Evolutionary conservation across 495 filamentous ascomycete genomes (phyloP).

Genomic region (Podospora anserina): DNA sequence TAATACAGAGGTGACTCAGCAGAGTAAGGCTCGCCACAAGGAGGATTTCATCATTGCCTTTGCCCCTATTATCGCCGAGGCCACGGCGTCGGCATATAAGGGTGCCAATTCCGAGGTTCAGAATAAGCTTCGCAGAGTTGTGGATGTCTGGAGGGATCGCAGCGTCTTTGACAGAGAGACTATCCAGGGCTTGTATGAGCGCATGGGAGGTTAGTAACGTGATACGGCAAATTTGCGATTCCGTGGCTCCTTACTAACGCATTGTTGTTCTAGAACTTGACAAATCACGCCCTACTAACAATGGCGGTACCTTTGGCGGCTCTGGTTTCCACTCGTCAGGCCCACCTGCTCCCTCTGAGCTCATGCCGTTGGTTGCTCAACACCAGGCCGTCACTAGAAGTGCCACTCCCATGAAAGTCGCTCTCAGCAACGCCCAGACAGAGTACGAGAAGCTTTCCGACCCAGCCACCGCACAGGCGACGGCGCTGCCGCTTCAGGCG

Average conservation of each 20-base stretch:
- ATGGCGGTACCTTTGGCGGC: conserved; percentile 54
- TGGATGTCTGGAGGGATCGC: conserved; percentile 90
- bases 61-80: conserved; percentile 85
- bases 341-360: conserved; percentile 65
- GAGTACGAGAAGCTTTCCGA: conserved; percentile 83
- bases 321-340: conserved; percentile 55
- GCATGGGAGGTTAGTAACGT: conserved; percentile 63
- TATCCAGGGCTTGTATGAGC: conserved; percentile 71
- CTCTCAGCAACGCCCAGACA: conserved; percentile 62
- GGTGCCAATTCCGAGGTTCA: conserved; percentile 80
- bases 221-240: neutral
- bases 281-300: conserved; percentile 65
- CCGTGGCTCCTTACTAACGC: neutral
- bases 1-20: conserved; percentile 80
- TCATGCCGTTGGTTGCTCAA: conserved; percentile 67
- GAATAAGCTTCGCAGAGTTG: conserved; percentile 77
- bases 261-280: conserved; percentile 63
- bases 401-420: conserved; percentile 56
- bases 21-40: conserved; percentile 85
- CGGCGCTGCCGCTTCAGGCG: conserved; percentile 83
- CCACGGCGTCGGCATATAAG: conserved; percentile 78
- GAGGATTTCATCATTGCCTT: conserved; percentile 90
- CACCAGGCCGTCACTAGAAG: conserved; percentile 72
- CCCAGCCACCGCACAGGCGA: conserved; percentile 53
- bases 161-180: conserved; percentile 78